Evolutionary conservation across 2,329 filamentous ascomycete genomes (phyloP).

Genomic region (Xylariales sp.): DNA sequence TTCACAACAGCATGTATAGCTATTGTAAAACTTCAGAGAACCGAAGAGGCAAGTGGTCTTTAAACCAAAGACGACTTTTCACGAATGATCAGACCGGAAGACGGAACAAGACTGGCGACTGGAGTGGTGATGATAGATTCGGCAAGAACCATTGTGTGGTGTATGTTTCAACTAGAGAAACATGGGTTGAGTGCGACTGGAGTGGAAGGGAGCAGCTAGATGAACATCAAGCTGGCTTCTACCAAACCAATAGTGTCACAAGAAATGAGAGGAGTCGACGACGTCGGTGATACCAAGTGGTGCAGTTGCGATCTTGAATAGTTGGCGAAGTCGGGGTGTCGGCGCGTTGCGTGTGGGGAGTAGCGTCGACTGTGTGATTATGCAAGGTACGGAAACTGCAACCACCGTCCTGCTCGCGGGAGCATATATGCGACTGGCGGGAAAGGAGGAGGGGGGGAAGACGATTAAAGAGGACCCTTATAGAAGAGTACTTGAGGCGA

Average conservation of each 20-base stretch:
- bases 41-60: conserved; percentile 37
- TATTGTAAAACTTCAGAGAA: conserved; percentile 32
- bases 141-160: conserved; percentile 55
- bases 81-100: conserved; percentile 54
- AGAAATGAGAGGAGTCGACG: conserved; percentile 4
- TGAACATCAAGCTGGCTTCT: conserved; percentile 24
- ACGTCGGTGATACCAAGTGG: conserved; percentile 1
- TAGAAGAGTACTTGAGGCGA: conserved; percentile 20
- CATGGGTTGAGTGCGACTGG: conserved; percentile 25
- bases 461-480: conserved; percentile 17
- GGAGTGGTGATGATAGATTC: conserved; percentile 42
- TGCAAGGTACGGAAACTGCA: conserved; percentile 27
- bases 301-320: conserved; percentile 6
- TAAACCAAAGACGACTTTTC: conserved; percentile 45
- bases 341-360: conserved; percentile 12
- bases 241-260: conserved; percentile 19
- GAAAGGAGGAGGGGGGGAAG: conserved; percentile 10
- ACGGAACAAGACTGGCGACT: conserved; percentile 61
- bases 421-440: conserved; percentile 17
- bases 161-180: conserved; percentile 26
- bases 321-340: conserved; percentile 9
- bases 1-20: conserved; percentile 34
- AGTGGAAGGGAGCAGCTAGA: conserved; percentile 27
- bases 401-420: conserved; percentile 20
- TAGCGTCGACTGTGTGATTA: conserved; percentile 17